A percentile compares a stretch with the other conserved stretches of the same genome.
These are phyloP conservation scores for Aspergillus uvarum DNA, from an alignment of 2,329 filamentous ascomycete species.

Conservation along the genomic window DNA sequence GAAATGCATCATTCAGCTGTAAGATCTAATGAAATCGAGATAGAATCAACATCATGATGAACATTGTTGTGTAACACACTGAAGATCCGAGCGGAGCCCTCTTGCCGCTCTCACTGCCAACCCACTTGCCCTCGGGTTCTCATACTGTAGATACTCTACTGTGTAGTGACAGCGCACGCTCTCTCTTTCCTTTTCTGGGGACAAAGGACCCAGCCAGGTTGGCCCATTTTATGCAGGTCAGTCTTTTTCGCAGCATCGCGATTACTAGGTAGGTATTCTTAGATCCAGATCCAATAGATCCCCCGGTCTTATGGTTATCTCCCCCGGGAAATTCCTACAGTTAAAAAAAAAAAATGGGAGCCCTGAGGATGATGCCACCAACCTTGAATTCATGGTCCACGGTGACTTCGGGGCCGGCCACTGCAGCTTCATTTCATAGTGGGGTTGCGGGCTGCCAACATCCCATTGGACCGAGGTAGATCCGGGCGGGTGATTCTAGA, in stretches of 20 bases:
- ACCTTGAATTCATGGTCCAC: not conserved
- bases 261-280: not conserved
- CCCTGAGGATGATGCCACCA: not conserved
- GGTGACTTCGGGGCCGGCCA: not conserved
- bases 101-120: not conserved
- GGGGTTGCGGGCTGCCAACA: not conserved
- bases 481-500: slow-evolving; percentile 6
- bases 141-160: not conserved
- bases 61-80: not conserved
- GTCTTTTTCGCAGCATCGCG: not conserved
- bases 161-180: not conserved
- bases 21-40: not conserved
- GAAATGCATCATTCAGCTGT: not conserved
- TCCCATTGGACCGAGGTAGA: slow-evolving; percentile 12
- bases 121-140: not conserved
- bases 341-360: not conserved
- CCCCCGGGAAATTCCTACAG: not conserved
- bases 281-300: not conserved
- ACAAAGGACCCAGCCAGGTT: not conserved
- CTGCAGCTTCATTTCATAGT: not conserved
- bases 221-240: not conserved
- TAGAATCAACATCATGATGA: not conserved
- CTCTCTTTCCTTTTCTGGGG: not conserved
- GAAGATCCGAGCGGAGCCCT: not conserved
- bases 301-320: not conserved